Percentiles rank a stretch among this genome's conserved stretches.
These are phyloP conservation scores for Clathrus columnatus DNA, from an alignment of 768 basidiomycete genomes.

Conservation along the genomic window DNA sequence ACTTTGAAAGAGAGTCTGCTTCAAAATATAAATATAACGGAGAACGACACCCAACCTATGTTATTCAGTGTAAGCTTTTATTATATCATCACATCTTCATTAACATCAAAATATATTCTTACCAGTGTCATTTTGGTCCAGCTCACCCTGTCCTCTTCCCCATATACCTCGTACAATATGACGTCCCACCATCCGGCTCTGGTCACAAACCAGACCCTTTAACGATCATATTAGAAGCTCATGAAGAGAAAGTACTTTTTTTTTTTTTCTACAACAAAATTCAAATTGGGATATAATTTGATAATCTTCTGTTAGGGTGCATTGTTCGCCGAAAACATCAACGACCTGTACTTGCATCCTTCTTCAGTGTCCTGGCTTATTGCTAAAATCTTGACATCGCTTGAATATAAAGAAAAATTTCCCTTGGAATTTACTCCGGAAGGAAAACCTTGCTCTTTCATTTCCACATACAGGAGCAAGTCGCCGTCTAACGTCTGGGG, in stretches of 20 bases:
- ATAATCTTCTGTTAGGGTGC: background rate
- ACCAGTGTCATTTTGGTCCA: slow-evolving; percentile 32
- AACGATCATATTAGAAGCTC: background rate
- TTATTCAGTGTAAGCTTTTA: slow-evolving; percentile 15
- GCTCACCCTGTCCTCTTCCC: slow-evolving; percentile 60
- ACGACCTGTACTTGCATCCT: background rate
- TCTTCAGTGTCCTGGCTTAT: background rate
- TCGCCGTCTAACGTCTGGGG: background rate
- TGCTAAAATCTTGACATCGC: background rate
- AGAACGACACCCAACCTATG: too few relatives aligned
- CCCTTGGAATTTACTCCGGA: background rate
- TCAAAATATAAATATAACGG: slow-evolving; percentile 26
- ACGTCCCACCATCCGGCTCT: slow-evolving; percentile 14
- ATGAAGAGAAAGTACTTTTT: background rate
- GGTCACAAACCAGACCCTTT: background rate
- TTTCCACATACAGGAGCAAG: background rate
- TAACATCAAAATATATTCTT: background rate
- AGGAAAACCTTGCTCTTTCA: background rate
- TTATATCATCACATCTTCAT: slow-evolving; percentile 14
- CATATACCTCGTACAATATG: slow-evolving; percentile 49
- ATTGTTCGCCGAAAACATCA: background rate
- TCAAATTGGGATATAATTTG: background rate
- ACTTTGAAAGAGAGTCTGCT: slow-evolving; percentile 27
- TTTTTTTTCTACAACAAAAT: too few relatives aligned
- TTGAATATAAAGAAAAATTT: background rate